phyloP scores from a whole-genome alignment of 2,329 filamentous ascomycete genomes.

The Fusarium pilosicola region DNA sequence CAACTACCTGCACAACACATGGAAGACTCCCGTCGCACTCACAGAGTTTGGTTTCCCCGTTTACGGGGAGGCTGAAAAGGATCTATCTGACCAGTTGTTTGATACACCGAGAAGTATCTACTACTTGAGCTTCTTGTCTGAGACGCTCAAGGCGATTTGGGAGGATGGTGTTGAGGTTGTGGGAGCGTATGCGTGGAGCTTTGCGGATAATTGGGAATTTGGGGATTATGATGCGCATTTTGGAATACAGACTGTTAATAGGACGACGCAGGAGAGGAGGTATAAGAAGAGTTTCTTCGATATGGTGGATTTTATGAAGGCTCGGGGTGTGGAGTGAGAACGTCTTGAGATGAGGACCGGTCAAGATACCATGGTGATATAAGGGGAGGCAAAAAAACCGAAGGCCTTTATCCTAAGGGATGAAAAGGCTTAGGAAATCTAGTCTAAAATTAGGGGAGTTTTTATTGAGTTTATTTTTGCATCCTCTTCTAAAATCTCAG shows the following conservation, averaged over 20 bases:
- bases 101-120: slow-evolving; percentile 65
- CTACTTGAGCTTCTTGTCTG: slow-evolving; percentile 63
- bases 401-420: too few relatives aligned
- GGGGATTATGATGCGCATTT: slow-evolving; percentile 58
- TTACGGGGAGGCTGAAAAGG: slow-evolving; percentile 56
- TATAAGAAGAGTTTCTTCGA: slow-evolving; percentile 71
- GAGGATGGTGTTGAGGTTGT: slow-evolving; percentile 65
- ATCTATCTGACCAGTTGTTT: slow-evolving; percentile 60
- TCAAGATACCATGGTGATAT: too few relatives aligned
- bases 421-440: too few relatives aligned
- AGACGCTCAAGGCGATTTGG: slow-evolving; percentile 64
- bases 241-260: slow-evolving; percentile 66
- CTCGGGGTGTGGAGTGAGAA: slow-evolving; percentile 40
- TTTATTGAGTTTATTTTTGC: too few relatives aligned
- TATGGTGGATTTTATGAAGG: slow-evolving; percentile 61
- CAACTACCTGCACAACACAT: slow-evolving; percentile 69
- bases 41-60: slow-evolving; percentile 69
- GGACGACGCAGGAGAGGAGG: slow-evolving; percentile 59
- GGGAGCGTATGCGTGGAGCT: slow-evolving; percentile 64
- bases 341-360: too few relatives aligned
- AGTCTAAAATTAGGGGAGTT: too few relatives aligned
- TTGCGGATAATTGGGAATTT: slow-evolving; percentile 66
- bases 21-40: slow-evolving; percentile 58
- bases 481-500: too few relatives aligned
- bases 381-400: too few relatives aligned